Evolutionary conservation across 441 rosid species (phyloP), one percentile per base, ranked within the genome.

Genomic region (Corymbia calophylla): DNA sequence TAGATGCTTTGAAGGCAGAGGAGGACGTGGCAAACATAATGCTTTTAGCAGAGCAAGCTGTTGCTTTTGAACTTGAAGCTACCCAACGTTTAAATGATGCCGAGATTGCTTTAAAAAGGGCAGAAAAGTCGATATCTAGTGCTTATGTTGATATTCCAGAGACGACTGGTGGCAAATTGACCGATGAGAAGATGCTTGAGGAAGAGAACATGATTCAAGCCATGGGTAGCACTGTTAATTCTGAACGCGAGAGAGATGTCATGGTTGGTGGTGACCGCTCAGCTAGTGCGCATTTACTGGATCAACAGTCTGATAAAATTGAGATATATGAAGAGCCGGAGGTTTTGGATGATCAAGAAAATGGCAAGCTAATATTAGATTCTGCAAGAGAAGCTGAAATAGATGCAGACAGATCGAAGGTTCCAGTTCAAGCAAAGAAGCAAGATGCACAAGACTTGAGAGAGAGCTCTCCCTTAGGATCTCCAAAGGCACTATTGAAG

Each of bases 31-130:
- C 98, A 32, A 95, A 96, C 89, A 93, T 96, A 90, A 98, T 98
- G 99, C 93, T 94, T 90, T 93, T 98, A 91, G 99, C 99, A 60
- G 99, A 98, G 94, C 97, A 97, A 93, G 99, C 99, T 89, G 98
- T 97, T 91, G 99, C 99, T 88, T 94, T 95, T 92, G 99, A 97
- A 89, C 94, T 97, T 64, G 98, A 96, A 93, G 98, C 99, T 91
- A 90, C 95, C 56, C 95, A 97, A 91, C 90, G 87, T 68, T 95
- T 94, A 88, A 94, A 92, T 89, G 99, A 96, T 91, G 97, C 97
- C 19, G 98, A 97, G 94, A 98, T 97, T 92, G 97, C 97, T 80
- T 92, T 97, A 86, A 95, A 93, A 91, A 96, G 92, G 91, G 96
- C 94, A 73, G 98, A 96, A 90, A 97, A 95, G 91, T 93, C 91